These are phyloP conservation scores for Microsporum audouinii DNA, from an alignment of 2,329 filamentous ascomycete genomes.

Conservation along the genomic window DNA sequence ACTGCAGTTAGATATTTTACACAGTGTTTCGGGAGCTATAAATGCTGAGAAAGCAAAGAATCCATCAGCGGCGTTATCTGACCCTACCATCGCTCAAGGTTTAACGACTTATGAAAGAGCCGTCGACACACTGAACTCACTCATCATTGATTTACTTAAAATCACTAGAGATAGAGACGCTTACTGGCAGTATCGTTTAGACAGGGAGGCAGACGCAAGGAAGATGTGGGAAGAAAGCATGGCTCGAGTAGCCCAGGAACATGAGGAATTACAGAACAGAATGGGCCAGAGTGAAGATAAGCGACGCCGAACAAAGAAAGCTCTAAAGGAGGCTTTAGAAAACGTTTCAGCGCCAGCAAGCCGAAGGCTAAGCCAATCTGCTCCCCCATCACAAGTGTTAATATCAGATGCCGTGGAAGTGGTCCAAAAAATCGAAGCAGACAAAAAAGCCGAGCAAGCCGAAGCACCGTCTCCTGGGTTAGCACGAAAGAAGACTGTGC, in stretches of 20 bases:
- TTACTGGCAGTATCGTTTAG: conserved; percentile 92
- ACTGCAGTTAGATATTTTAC: conserved; percentile 80
- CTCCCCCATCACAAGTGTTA: conserved; percentile 20
- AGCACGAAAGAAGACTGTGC: conserved; percentile 50
- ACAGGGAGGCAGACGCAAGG: conserved; percentile 80
- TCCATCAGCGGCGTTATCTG: conserved; percentile 60
- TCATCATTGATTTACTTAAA: conserved; percentile 76
- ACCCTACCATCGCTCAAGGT: conserved; percentile 64
- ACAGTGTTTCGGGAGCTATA: conserved; percentile 72
- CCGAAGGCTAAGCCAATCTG: conserved; percentile 24
- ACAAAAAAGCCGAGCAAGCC: conserved; percentile 15
- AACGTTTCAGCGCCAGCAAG: conserved; percentile 33
- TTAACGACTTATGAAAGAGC: conserved; percentile 78
- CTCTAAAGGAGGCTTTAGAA: conserved; percentile 74
- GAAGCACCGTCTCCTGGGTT: conserved; percentile 23
- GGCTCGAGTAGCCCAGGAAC: conserved; percentile 89
- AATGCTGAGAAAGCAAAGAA: conserved; percentile 59
- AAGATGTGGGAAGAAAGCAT: conserved; percentile 99
- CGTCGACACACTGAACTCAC: conserved; percentile 71
- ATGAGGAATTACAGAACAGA: conserved; percentile 77
- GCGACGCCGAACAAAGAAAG: conserved; percentile 76
- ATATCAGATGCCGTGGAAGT: conserved; percentile 28
- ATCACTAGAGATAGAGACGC: conserved; percentile 90
- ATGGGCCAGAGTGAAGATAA: conserved; percentile 86
- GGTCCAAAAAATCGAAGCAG: conserved; percentile 29